phyloP scores from a whole-genome alignment of 805 yeast species.

The Metschnikowia borealis region DNA sequence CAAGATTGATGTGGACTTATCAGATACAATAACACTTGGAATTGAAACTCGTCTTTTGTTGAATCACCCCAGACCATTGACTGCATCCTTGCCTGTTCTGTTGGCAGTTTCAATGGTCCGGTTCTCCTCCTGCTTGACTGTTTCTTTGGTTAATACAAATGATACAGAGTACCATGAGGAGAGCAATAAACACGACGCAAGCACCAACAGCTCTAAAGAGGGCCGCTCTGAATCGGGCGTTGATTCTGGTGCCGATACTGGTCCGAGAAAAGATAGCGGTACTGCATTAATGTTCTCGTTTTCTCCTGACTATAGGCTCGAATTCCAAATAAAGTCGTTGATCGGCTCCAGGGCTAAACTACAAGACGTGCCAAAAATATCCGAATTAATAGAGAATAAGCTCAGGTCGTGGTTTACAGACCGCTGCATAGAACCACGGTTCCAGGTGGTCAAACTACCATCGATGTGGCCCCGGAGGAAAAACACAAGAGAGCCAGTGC shows the following conservation, averaged over 20 bases:
- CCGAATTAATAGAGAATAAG: constrained; percentile 76
- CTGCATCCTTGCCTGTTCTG: constrained; percentile 84
- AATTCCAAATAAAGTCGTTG: constrained; percentile 80
- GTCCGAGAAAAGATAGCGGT: constrained; percentile 26
- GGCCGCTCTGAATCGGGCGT: background rate
- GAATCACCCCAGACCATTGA: constrained; percentile 77
- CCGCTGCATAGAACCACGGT: constrained; percentile 90
- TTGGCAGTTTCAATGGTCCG: constrained; percentile 84
- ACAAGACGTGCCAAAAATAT: constrained; percentile 89
- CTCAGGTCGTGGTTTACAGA: constrained; percentile 88
- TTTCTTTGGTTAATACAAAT: constrained; percentile 54
- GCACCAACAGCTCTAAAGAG: constrained; percentile 4
- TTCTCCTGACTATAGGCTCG: constrained; percentile 85
- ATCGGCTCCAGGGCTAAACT: constrained; percentile 91
- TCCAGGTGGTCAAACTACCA: constrained; percentile 80
- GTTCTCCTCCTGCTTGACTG: constrained; percentile 85
- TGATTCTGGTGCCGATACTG: background rate
- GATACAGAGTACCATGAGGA: constrained; percentile 29
- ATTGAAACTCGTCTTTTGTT: constrained; percentile 74
- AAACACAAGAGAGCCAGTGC: constrained; percentile 34
- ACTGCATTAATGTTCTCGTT: constrained; percentile 86
- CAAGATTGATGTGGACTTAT: constrained; percentile 83
- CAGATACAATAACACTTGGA: constrained; percentile 83
- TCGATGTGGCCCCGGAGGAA: constrained; percentile 72
- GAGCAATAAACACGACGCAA: constrained; percentile 7